Conservation (phyloP, 192 early-diverging fungal genomes). For the Coemansia erecta region DNA sequence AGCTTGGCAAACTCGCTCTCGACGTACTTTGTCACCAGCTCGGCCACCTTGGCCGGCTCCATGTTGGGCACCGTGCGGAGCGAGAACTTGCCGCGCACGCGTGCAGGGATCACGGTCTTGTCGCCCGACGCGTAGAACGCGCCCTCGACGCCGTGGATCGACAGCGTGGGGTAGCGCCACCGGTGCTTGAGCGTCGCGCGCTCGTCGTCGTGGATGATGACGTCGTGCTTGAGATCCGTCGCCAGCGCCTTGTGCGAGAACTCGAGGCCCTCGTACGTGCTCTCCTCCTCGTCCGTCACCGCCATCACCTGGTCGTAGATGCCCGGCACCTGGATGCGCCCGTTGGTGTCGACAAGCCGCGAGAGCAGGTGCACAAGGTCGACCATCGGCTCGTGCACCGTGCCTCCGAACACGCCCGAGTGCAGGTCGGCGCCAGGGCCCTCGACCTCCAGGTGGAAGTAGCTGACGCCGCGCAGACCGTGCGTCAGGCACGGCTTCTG, state of each 20-base stretch:
- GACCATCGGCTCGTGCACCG: conserved; percentile 97
- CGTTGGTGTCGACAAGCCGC: conserved; percentile 79
- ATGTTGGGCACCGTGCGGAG: conserved; percentile 95
- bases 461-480: conserved; percentile 80
- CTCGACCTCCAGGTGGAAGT: conserved; percentile 64
- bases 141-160: conserved; percentile 96
- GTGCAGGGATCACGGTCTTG: conserved; percentile 97
- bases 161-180: conserved; percentile 95
- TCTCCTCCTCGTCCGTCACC: conserved; percentile 78
- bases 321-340: conserved; percentile 89
- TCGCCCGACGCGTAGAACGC: conserved; percentile 90
- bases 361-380: conserved; percentile 83
- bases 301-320: conserved; percentile 89
- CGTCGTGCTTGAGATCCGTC: conserved; percentile 72
- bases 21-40: conserved; percentile 71
- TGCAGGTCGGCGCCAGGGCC: conserved; percentile 92
- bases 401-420: conserved; percentile 93
- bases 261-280: conserved; percentile 78
- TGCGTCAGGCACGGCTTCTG: conserved; percentile 97
- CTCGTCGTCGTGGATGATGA: conserved; percentile 74
- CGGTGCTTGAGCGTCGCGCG: conserved; percentile 81
- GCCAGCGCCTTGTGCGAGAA: conserved; percentile 62
- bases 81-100: conserved; percentile 97
- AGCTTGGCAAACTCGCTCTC: conserved; percentile 88
- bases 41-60: conserved; percentile 76